These are phyloP conservation scores for Pugionium cornutum DNA, from an alignment of 345 rosid species.

Conservation along the genomic window DNA sequence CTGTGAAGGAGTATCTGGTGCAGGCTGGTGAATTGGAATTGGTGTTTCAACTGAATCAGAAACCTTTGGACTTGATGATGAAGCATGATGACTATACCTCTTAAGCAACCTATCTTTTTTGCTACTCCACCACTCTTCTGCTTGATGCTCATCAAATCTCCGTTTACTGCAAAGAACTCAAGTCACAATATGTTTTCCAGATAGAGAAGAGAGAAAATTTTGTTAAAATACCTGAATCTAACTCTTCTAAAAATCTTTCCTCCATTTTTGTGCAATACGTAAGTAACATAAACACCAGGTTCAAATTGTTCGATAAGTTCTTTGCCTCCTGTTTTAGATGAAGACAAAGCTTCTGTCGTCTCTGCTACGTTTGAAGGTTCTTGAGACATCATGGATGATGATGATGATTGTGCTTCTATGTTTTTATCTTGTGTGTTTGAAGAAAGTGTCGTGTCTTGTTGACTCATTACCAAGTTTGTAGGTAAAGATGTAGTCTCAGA, in stretches of 20 bases:
- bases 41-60: constrained; percentile 23
- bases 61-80: constrained; percentile 28
- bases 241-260: constrained; percentile 80
- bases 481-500: constrained; percentile 45
- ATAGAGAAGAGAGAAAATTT: not conserved
- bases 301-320: constrained; percentile 85
- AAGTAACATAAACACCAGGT: constrained; percentile 87
- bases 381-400: constrained; percentile 27
- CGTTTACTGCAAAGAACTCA: constrained; percentile 56
- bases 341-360: constrained; percentile 26
- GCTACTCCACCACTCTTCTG: constrained; percentile 87
- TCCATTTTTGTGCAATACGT: constrained; percentile 53
- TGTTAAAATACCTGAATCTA: constrained; percentile 71
- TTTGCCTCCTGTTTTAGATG: constrained; percentile 42
- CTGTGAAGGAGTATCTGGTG: constrained; percentile 26
- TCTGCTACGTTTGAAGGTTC: constrained; percentile 39
- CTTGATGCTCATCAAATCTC: constrained; percentile 72
- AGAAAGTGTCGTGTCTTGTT: constrained; percentile 26
- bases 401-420: constrained; percentile 35
- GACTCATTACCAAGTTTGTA: constrained; percentile 33
- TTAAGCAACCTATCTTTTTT: constrained; percentile 78
- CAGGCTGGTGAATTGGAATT: constrained; percentile 2
- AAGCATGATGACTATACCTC: constrained; percentile 50
- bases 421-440: constrained; percentile 35
- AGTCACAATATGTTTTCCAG: not conserved